These are phyloP conservation scores for Salix dunnii DNA, from an alignment of 345 rosid genomes.

Conservation along the genomic window DNA sequence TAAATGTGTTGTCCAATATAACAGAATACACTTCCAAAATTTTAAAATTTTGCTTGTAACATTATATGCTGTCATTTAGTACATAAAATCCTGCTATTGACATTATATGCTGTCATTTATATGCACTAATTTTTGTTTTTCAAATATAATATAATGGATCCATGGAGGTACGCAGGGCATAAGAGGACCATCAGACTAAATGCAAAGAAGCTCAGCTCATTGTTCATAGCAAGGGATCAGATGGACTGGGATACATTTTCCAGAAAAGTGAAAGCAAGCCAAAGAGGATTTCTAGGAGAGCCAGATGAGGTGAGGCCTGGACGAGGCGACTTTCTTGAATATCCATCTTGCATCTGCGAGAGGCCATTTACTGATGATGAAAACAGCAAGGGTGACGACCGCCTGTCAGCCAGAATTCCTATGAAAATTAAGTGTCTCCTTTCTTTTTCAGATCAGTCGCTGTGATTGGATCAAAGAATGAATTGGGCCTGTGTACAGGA, in stretches of 20 bases:
- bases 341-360: constrained; percentile 82
- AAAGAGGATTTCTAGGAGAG: constrained; percentile 98
- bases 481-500: constrained; percentile 29
- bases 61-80: neutral
- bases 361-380: constrained; percentile 34
- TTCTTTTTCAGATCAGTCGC: neutral
- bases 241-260: constrained; percentile 85
- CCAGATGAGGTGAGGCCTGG: constrained; percentile 87
- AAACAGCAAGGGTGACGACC: constrained; percentile 14
- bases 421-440: neutral
- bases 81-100: neutral
- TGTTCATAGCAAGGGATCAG: constrained; percentile 58
- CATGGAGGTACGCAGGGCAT: constrained; percentile 93
- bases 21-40: neutral
- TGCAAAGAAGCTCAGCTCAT: constrained; percentile 75
- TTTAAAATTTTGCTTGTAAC: neutral
- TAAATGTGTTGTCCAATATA: neutral
- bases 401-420: constrained; percentile 2
- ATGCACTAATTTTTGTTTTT: neutral
- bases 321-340: constrained; percentile 87
- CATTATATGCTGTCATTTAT: neutral
- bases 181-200: constrained; percentile 94
- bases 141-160: neutral
- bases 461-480: neutral
- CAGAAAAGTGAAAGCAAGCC: constrained; percentile 75